Base-by-base conservation (phyloP, 2,329 filamentous ascomycete species). In the Huntiella moniliformis region DNA sequence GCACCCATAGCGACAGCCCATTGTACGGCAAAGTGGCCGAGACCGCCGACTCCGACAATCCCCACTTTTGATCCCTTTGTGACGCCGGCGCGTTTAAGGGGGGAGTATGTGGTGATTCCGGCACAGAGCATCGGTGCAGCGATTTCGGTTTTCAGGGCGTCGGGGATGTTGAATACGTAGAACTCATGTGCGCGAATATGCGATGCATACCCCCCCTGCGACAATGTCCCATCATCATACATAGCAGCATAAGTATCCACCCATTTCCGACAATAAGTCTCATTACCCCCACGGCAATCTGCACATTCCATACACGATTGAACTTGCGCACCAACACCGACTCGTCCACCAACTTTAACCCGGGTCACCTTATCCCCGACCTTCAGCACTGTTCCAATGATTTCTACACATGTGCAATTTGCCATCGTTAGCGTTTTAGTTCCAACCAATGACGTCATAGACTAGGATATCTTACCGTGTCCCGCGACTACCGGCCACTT, bases 91-190 rank as follows among this genome's bases (percentile, higher is more conserved):
- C 81, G 70, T 48, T 82, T 75, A 1, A 92, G 68, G 0, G 83
- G 84, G 41, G 73, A 79, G 63, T 78, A 92, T 38, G 75, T 74
- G 0, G 84, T 91, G 35, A 88, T 67, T 48, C 84, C 84, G 8
- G 82, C 84, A 59, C 84, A 92, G 50, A 91, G 69, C 79, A 86
- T 84, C 1, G 81, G 81, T 1, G 82, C 83, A 0, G 78, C 81
- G 37, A 74, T 60, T 39, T 64, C 64, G 34, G 67, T 68, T 1
- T 65, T 56, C 18, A 91, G 68, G 37, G 67, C 73, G 8, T 83
- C 79, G 4, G 83, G 84, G 52, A 91, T 87, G 56, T 77, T 78
- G 56, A 73, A 68, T 34, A 72, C 68, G 64, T 67, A 87, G 65
- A 86, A 81, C 62, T 87, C 79, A 61, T 88, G 81, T 1, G 77